Evolutionary conservation across 2,329 filamentous ascomycete species (phyloP), one percentile per base, ranked within the genome.

Genomic region (Xylaria sp.): DNA sequence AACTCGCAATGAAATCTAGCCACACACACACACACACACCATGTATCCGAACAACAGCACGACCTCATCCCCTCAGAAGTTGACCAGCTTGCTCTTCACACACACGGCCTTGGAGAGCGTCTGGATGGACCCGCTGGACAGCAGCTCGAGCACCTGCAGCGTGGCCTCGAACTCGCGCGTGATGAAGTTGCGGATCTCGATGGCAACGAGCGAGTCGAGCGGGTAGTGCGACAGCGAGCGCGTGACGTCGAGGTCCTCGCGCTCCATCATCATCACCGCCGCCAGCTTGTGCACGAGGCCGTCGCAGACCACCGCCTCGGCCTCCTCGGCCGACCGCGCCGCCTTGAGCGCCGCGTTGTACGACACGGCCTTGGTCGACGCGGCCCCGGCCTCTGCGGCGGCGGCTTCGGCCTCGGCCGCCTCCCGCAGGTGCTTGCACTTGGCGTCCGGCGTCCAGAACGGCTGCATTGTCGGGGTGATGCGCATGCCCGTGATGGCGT

Each of bases 361-460:
- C 1, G 78, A 78, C 5, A 79, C 68, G 1, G 68, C 60, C 29
- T 68, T 69, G 29, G 57, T 42, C 9, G 37, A 46, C 17, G 60
- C 62, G 1, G 57, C 40, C 2, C 62, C 60, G 6, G 68, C 63
- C 13, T 72, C 66, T 34, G 69, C 69, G 8, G 70, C 70, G 0
- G 69, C 73, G 7, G 74, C 70, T n/a, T n/a, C n/a, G 1, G 71
- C 72, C 7, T 75, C 72, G 2, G 74, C 70, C 0, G 71, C 69
- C 54, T 75, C 67, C 11, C 75, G 75, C 21, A 84, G 72, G 26
- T 75, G 71, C 50, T 76, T 76, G 68, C 84, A 84, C 64, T 81
- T 83, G 48, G 76, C 78, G 44, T 85, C 82, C 2, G 73, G 65
- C 2, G 75, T 76, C 76, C 81, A 85, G 70, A 82, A 84, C 0